A percentile compares a stretch with the other conserved stretches of the same genome.
phyloP scores from a whole-genome alignment of 805 yeast genomes.

The Suhomyces kilbournensis region DNA sequence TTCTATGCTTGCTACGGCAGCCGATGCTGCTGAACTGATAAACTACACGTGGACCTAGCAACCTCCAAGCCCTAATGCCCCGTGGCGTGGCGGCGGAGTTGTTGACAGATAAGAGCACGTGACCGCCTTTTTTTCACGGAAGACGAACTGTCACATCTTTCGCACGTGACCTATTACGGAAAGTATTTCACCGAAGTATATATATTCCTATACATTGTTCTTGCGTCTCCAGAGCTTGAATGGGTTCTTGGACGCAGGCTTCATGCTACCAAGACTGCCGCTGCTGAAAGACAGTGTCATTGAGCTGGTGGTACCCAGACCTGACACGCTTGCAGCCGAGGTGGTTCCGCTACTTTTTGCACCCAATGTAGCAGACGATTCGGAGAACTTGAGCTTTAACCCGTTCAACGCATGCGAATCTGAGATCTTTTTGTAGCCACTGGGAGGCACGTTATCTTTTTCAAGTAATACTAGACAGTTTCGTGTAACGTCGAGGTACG shows the following conservation, averaged over 20 bases:
- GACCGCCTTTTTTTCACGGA: neutral
- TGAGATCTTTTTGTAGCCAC: slow-evolving; percentile 24
- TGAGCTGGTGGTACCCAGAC: slow-evolving; percentile 5
- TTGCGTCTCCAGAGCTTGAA: slow-evolving; percentile 40
- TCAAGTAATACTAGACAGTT: slow-evolving; percentile 32
- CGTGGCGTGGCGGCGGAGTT: neutral
- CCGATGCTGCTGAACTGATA: neutral
- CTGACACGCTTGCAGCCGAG: slow-evolving; percentile 9
- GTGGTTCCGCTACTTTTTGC: neutral
- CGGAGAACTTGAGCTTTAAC: slow-evolving; percentile 31
- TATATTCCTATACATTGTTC: neutral
- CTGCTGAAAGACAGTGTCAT: slow-evolving; percentile 21
- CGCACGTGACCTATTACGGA: neutral
- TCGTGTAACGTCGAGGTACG: slow-evolving; percentile 30
- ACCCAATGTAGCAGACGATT: neutral
- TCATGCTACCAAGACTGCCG: slow-evolving; percentile 21
- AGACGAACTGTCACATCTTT: too few relatives aligned
- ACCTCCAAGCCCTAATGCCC: neutral
- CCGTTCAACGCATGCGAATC: slow-evolving; percentile 30
- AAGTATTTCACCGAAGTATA: neutral
- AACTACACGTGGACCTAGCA: neutral
- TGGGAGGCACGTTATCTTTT: slow-evolving; percentile 16
- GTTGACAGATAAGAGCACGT: neutral
- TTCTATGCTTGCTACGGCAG: neutral
- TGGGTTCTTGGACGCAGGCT: slow-evolving; percentile 30